Conservation (phyloP, 495 filamentous ascomycete species). For the Trichoderma virens region DNA sequence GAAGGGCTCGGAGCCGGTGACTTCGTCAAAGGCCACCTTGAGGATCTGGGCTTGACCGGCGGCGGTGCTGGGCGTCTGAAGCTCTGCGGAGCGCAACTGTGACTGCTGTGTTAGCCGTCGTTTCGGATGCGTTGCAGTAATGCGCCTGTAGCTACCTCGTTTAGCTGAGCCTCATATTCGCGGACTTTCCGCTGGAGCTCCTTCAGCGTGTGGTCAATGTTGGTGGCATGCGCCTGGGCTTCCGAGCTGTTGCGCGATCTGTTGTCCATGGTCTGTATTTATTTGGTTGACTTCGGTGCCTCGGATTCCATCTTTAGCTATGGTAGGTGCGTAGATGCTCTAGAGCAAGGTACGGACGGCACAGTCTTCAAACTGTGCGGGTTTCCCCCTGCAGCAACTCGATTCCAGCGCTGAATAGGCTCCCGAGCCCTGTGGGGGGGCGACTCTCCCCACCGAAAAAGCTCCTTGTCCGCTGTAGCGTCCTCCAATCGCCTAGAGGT, state of each 20-base stretch:
- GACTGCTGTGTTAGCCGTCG: neutral
- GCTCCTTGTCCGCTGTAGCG: no score
- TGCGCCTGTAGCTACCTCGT: neutral
- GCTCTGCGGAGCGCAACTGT: slow-evolving; percentile 13
- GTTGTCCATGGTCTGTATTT: slow-evolving; percentile 15
- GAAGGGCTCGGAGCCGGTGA: slow-evolving; percentile 51
- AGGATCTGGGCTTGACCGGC: slow-evolving; percentile 43
- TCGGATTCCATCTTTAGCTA: neutral
- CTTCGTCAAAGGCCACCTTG: slow-evolving; percentile 55
- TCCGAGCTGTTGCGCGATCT: slow-evolving; percentile 16
- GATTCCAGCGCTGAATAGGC: no score
- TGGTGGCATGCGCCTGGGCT: slow-evolving; percentile 32
- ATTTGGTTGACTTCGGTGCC: no score
- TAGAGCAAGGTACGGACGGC: neutral
- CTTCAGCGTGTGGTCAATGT: slow-evolving; percentile 56
- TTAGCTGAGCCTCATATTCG: slow-evolving; percentile 49
- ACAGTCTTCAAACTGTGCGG: neutral
- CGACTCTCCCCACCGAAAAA: no score
- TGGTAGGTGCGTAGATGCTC: neutral
- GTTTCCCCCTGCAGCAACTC: no score
- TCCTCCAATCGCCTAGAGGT: no score
- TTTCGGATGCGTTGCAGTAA: neutral
- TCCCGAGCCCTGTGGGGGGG: no score
- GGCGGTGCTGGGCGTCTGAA: slow-evolving; percentile 14
- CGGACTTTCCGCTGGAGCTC: slow-evolving; percentile 57